Evolutionary conservation across 352 stramenopile species (phyloP).

Genomic region (Phytophthora macrochlamydospora): DNA sequence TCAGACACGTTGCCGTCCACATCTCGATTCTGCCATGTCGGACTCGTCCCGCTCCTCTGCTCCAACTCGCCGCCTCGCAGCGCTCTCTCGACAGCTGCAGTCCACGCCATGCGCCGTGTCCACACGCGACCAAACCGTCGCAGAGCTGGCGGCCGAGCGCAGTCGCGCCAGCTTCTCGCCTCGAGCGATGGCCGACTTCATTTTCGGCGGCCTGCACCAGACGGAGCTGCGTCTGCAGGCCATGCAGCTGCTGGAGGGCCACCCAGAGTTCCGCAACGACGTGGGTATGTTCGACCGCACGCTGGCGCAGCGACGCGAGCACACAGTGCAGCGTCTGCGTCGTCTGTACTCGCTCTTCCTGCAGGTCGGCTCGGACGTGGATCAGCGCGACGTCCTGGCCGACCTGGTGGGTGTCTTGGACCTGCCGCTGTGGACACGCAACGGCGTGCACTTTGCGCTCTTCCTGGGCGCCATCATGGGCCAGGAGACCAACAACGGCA

Average conservation of each 20-base stretch:
- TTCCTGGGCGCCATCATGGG: conserved; percentile 80
- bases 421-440: conserved; percentile 68
- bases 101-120: conserved; percentile 39
- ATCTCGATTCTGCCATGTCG: conserved; percentile 31
- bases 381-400: conserved; percentile 67
- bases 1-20: conserved; percentile 10
- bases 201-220: conserved; percentile 54
- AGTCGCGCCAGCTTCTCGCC: conserved; percentile 50
- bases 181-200: conserved; percentile 61
- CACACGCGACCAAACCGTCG: conserved; percentile 41
- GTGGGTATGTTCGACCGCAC: conserved; percentile 54
- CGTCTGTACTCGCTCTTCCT: conserved; percentile 68
- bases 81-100: conserved; percentile 59
- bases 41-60: conserved; percentile 22
- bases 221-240: conserved; percentile 55
- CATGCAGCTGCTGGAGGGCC: conserved; percentile 54
- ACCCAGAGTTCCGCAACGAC: conserved; percentile 48
- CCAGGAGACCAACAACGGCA: conserved; percentile 82
- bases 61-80: conserved; percentile 43
- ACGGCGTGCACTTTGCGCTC: conserved; percentile 85
- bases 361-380: conserved; percentile 50
- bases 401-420: conserved; percentile 74
- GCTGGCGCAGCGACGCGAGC: conserved; percentile 52
- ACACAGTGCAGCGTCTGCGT: conserved; percentile 58
- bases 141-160: conserved; percentile 60